A percentile compares a stretch with the other conserved stretches of the same genome.
Evolutionary conservation across 352 stramenopile species (phyloP).

Genomic region (Globisporangium echinulatum): DNA sequence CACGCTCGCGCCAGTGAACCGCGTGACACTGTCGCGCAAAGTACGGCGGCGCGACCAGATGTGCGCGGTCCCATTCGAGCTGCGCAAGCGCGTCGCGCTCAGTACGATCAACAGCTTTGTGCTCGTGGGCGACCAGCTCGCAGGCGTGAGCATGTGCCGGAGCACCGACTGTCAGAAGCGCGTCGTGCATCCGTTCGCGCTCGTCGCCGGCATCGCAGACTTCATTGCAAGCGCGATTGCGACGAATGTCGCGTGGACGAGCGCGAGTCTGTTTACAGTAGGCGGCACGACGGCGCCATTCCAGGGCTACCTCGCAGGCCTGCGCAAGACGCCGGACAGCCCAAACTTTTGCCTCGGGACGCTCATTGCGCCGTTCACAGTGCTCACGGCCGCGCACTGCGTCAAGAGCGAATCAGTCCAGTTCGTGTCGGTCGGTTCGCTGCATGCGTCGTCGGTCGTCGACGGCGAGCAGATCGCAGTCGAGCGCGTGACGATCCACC

Average conservation of each 20-base stretch:
- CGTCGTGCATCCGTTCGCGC: constrained; percentile 16
- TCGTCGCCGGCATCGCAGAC: constrained; percentile 13
- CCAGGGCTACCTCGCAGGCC: constrained; percentile 21
- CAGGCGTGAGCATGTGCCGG: constrained; percentile 16
- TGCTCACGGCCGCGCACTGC: constrained; percentile 35
- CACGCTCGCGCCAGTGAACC: constrained; percentile 1
- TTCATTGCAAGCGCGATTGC: constrained; percentile 20
- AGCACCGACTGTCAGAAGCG: background rate
- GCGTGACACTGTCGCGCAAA: background rate
- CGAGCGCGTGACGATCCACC: constrained; percentile 21
- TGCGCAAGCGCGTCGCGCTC: constrained; percentile 12
- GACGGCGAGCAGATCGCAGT: constrained; percentile 41
- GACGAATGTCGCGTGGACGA: constrained; percentile 13
- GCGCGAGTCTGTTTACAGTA: constrained; percentile 12
- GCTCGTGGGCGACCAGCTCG: constrained; percentile 20
- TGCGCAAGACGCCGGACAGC: constrained; percentile 14
- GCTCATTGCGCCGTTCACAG: constrained; percentile 25
- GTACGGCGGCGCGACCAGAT: constrained; percentile 7
- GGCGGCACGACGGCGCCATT: constrained; percentile 13
- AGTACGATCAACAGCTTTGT: constrained; percentile 19
- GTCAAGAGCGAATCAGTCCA: constrained; percentile 12
- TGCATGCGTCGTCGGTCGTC: constrained; percentile 13
- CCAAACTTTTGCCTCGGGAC: constrained; percentile 28
- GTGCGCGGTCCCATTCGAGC: constrained; percentile 12
- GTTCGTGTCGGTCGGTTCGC: constrained; percentile 26